Evolutionary conservation across 1,284 basidiomycete species (phyloP), one percentile per base, ranked within the genome.

Genomic region (Pisolithus thermaeus): DNA sequence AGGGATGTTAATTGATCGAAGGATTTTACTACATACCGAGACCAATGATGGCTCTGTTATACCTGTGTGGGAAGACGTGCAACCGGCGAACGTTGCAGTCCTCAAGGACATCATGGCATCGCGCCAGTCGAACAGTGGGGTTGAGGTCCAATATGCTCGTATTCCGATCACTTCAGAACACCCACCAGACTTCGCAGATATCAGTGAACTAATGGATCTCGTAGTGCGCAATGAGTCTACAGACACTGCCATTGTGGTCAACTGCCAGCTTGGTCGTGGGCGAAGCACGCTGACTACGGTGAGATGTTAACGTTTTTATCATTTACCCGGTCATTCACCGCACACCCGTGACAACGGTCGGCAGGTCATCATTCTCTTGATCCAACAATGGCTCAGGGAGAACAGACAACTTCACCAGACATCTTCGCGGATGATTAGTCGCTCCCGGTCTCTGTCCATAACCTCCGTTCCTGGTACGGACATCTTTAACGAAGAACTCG

Each of bases 231-330:
- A 84, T 27, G 79, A 87, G 51, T 78, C 86, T 3, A 76, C 80
- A 30, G 76, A 80, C 41, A 84, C 87, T 0, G 92, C 94, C 0
- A 89, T 99, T 55, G 87, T 99, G 23, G 81, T 99, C 49, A 99
- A 99, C 65, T 97, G 95, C 63, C 97, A 99, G 69, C 81, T 99
- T 3, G 96, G 96, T 3, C 77, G 93, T 32, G 96, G 96, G n/a
- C 78, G 97, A 59, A 94, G 91, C 56, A 97, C 95, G 0, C 74
- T 95, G 56, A 86, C 93, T 16, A 89, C 94, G 6, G 90, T 88
- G 53, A 58, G 81, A 64, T n/a, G 38, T 23, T 12, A 42, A 5
- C 22, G 39, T 46, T 36, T 20, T 46, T 42, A 47, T 27, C 25
- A 6, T 11, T 42, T 37, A 38, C 44, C 46, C n/a, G n/a, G 22